These are phyloP conservation scores for Theobroma grandiflorum DNA, from an alignment of 441 rosid genomes.

Conservation along the genomic window DNA sequence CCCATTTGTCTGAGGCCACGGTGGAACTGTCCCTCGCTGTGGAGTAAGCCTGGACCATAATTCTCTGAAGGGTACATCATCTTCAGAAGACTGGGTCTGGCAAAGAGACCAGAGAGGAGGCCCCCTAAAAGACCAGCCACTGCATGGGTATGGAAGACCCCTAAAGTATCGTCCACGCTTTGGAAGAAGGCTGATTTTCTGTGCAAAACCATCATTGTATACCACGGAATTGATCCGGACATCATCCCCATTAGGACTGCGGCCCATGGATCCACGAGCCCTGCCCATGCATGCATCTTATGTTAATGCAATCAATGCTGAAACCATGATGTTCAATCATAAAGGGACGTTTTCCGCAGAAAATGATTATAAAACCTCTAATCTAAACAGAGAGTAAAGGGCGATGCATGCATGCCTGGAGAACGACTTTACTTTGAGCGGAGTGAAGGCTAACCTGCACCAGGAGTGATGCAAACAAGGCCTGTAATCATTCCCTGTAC, in stretches of 20 bases:
- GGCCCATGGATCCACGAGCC: slow-evolving; percentile 66
- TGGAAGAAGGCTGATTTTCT: slow-evolving; percentile 57
- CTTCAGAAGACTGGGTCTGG: background rate
- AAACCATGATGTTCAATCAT: background rate
- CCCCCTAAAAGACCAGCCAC: slow-evolving; percentile 29
- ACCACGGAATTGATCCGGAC: slow-evolving; percentile 67
- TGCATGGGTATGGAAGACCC: slow-evolving; percentile 62
- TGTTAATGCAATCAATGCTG: background rate
- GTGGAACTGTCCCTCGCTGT: slow-evolving; percentile 31
- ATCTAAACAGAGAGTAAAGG: background rate
- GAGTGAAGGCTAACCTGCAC: slow-evolving; percentile 46
- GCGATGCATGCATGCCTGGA: background rate
- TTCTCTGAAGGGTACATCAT: background rate
- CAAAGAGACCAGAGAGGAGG: slow-evolving; percentile 20
- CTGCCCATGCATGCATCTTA: slow-evolving; percentile 19
- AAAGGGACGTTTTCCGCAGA: background rate
- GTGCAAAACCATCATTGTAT: slow-evolving; percentile 63
- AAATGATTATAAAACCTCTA: background rate
- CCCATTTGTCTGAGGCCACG: slow-evolving; percentile 48
- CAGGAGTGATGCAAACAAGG: slow-evolving; percentile 75
- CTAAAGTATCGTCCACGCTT: slow-evolving; percentile 68
- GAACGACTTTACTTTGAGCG: background rate
- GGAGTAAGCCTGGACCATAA: slow-evolving; percentile 46
- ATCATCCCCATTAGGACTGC: slow-evolving; percentile 57
- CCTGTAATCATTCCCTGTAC: slow-evolving; percentile 64